These are phyloP conservation scores for Eucalyptus tenuipes DNA, from an alignment of 345 rosid species.

Conservation along the genomic window DNA sequence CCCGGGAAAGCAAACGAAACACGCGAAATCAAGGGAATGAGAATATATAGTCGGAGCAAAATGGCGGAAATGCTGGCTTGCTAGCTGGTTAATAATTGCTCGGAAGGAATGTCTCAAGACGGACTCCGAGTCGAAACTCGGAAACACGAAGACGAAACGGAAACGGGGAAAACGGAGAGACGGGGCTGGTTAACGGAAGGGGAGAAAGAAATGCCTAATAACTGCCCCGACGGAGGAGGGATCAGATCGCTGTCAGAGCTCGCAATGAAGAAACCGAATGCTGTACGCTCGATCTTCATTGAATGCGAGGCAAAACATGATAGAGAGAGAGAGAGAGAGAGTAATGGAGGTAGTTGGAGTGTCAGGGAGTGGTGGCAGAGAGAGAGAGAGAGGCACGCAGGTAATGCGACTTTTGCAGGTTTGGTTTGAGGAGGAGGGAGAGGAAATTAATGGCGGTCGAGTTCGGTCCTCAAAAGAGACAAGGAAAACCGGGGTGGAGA, in stretches of 20 bases:
- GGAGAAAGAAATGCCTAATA: background rate
- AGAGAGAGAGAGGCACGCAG: background rate
- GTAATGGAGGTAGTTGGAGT: conserved; percentile 10
- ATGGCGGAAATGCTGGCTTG: background rate
- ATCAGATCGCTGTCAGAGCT: background rate
- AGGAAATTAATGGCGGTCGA: background rate
- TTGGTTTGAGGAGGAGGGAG: background rate
- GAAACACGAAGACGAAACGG: background rate
- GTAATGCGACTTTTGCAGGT: background rate
- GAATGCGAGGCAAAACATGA: background rate
- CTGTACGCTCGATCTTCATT: background rate
- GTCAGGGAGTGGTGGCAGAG: background rate
- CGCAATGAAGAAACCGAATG: background rate
- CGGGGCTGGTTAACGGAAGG: background rate
- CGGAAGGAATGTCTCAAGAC: background rate
- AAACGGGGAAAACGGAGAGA: background rate
- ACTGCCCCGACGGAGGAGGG: background rate
- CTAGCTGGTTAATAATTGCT: background rate
- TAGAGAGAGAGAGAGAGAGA: background rate
- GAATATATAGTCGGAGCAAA: background rate
- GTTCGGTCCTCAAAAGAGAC: background rate
- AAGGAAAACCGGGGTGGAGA: background rate
- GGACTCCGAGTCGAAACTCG: background rate
- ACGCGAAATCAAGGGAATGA: background rate
- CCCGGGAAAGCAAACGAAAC: background rate